These are phyloP conservation scores for Salix koriyanagi DNA, from an alignment of 345 rosid species.

Conservation along the genomic window DNA sequence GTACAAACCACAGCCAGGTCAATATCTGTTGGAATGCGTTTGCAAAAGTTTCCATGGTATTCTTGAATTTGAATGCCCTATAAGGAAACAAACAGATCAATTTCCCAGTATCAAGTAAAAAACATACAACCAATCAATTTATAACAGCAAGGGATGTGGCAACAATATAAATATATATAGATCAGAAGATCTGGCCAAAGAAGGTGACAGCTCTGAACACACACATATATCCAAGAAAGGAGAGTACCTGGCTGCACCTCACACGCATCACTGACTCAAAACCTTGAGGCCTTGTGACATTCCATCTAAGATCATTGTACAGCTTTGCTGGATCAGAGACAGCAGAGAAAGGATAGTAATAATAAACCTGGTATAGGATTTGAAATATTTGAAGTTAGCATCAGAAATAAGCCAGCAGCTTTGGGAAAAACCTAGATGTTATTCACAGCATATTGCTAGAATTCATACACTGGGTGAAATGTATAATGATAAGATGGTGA, in stretches of 20 bases:
- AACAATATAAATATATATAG: no score
- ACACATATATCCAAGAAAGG: not conserved
- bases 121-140: not conserved
- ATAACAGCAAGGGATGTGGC: not conserved
- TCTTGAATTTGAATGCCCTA: conserved; percentile 98
- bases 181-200: no score
- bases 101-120: not conserved
- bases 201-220: no score
- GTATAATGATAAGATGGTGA: not conserved
- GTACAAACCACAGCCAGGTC: conserved; percentile 88
- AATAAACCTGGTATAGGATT: conserved; percentile 62
- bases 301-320: conserved; percentile 97
- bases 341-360: conserved; percentile 88
- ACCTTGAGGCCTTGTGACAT: conserved; percentile 95
- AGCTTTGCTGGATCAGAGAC: conserved; percentile 90
- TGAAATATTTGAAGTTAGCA: conserved; percentile 1
- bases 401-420: not conserved
- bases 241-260: conserved; percentile 82
- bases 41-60: conserved; percentile 91
- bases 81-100: conserved; percentile 11
- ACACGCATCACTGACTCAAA: conserved; percentile 98
- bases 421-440: not conserved
- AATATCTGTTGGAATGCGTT: conserved; percentile 90
- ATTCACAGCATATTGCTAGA: not conserved
- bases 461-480: not conserved